These are phyloP conservation scores for Arthrobotrys musiformis DNA, from an alignment of 2,329 filamentous ascomycete species.

Conservation along the genomic window DNA sequence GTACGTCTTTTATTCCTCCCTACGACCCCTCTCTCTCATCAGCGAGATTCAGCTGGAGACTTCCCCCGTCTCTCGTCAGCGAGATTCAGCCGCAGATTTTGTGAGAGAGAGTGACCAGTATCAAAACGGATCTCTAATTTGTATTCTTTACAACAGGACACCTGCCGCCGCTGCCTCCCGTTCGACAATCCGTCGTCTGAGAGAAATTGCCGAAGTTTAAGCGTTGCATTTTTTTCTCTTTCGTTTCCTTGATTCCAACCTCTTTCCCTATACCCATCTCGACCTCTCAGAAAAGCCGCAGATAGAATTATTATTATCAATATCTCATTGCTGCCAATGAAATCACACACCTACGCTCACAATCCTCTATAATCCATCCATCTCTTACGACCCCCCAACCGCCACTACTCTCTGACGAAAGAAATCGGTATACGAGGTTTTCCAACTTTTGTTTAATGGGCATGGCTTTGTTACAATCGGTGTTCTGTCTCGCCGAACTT, in stretches of 20 bases:
- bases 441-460: conserved; percentile 56
- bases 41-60: background rate
- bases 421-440: conserved; percentile 38
- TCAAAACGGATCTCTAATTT: background rate
- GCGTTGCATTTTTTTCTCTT: conserved; percentile 56
- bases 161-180: conserved; percentile 92
- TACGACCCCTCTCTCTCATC: background rate
- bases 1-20: conserved; percentile 72
- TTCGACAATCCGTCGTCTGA: conserved; percentile 95
- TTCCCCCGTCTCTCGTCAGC: too few relatives aligned
- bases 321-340: conserved; percentile 10
- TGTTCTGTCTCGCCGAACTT: conserved; percentile 27
- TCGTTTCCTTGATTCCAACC: conserved; percentile 32
- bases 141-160: conserved; percentile 69
- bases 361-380: conserved; percentile 39
- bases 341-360: background rate
- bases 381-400: conserved; percentile 33
- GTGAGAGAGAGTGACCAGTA: background rate
- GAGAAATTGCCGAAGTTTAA: conserved; percentile 97
- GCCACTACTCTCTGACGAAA: conserved; percentile 39
- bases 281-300: conserved; percentile 39
- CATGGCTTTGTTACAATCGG: conserved; percentile 55
- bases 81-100: background rate
- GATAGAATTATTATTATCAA: conserved; percentile 46
- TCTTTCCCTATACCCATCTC: conserved; percentile 51